These are phyloP conservation scores for Schwanniomyces polymorphus DNA, from an alignment of 805 yeast species.

Conservation along the genomic window DNA sequence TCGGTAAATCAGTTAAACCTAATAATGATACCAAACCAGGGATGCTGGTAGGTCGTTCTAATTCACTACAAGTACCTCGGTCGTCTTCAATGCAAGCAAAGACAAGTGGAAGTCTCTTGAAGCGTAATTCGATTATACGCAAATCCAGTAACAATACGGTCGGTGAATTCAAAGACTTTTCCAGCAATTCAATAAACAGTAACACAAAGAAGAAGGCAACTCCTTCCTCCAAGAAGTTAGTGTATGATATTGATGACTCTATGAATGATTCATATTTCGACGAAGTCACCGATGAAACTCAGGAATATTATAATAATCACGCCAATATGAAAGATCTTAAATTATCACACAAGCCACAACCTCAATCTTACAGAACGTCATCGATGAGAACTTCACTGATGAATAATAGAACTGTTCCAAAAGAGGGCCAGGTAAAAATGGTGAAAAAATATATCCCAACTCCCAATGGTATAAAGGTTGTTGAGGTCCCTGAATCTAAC, in stretches of 20 bases:
- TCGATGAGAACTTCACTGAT: not conserved
- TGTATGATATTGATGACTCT: slow-evolving; percentile 28
- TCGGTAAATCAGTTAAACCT: slow-evolving; percentile 25
- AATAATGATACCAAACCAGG: not conserved
- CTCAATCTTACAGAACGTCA: slow-evolving; percentile 6
- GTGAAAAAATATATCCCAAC: slow-evolving; percentile 74
- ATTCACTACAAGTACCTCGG: not conserved
- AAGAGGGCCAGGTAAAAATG: slow-evolving; percentile 33
- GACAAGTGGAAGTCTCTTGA: slow-evolving; percentile 7
- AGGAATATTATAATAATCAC: slow-evolving; percentile 27
- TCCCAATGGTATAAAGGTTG: slow-evolving; percentile 64
- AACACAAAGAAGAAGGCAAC: not conserved
- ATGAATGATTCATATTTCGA: slow-evolving; percentile 32
- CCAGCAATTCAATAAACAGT: slow-evolving; percentile 5
- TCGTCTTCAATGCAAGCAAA: not conserved
- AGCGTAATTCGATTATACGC: slow-evolving; percentile 10
- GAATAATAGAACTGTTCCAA: not conserved
- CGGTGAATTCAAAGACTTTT: slow-evolving; percentile 8
- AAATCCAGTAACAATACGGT: slow-evolving; percentile 1
- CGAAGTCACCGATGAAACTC: slow-evolving; percentile 27
- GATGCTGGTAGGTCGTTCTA: not conserved
- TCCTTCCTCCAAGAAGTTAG: slow-evolving; percentile 1
- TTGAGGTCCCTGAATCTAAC: slow-evolving; percentile 63
- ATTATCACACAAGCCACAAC: slow-evolving; percentile 19
- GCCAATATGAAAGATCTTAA: slow-evolving; percentile 35